These are phyloP conservation scores for Vanderwaltozyma polyspora DNA, from an alignment of 805 yeast genomes.

Conservation along the genomic window DNA sequence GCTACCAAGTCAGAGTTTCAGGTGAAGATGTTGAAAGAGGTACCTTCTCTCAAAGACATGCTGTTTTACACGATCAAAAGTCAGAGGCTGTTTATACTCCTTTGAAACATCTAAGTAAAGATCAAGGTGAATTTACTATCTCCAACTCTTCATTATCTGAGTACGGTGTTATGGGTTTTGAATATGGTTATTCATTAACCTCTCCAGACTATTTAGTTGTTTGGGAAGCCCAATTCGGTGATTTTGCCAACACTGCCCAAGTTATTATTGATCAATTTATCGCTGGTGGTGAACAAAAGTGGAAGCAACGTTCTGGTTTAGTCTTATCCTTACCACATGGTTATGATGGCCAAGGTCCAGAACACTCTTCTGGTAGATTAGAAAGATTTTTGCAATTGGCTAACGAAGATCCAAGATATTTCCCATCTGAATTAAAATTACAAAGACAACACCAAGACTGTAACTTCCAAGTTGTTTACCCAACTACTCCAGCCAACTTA, in stretches of 20 bases:
- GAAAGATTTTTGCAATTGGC: slow-evolving; percentile 94
- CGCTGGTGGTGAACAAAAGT: slow-evolving; percentile 93
- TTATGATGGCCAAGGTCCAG: slow-evolving; percentile 99
- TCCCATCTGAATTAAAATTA: slow-evolving; percentile 83
- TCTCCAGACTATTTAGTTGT: slow-evolving; percentile 93
- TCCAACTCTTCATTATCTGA: slow-evolving; percentile 94
- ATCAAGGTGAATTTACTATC: slow-evolving; percentile 78
- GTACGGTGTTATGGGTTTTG: slow-evolving; percentile 98
- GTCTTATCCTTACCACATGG: slow-evolving; percentile 97
- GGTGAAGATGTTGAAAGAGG: slow-evolving; percentile 99
- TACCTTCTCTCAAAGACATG: slow-evolving; percentile 98
- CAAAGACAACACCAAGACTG: slow-evolving; percentile 98
- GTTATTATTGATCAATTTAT: slow-evolving; percentile 94
- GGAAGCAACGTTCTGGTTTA: slow-evolving; percentile 98
- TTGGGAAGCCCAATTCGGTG: slow-evolving; percentile 99
- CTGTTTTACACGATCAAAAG: slow-evolving; percentile 92
- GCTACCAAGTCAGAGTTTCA: slow-evolving; percentile 91
- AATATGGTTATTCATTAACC: slow-evolving; percentile 95
- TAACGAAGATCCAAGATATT: slow-evolving; percentile 88
- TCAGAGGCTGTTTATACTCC: slow-evolving; percentile 80
- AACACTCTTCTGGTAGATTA: slow-evolving; percentile 94
- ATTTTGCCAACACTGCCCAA: slow-evolving; percentile 98
- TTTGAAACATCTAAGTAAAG: slow-evolving; percentile 62
- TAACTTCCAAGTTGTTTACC: slow-evolving; percentile 96
- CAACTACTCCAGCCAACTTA: slow-evolving; percentile 92